Percentiles rank a stretch among this genome's conserved stretches.
These are phyloP conservation scores for Picea sitchensis DNA, from an alignment of 75 land plant genomes.

Conservation along the genomic window DNA sequence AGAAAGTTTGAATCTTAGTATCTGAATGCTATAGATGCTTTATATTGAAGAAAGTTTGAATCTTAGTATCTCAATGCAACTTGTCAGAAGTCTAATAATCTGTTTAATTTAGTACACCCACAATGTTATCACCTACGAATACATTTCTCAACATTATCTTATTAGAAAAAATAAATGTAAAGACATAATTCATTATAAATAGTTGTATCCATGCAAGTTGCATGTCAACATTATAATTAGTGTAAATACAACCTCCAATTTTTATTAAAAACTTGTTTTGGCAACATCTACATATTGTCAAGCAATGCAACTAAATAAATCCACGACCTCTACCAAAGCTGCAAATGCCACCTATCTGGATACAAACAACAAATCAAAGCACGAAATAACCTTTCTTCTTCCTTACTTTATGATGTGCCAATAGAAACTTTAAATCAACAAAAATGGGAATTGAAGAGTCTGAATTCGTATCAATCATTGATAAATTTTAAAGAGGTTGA, in stretches of 20 bases:
- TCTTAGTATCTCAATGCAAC: neutral
- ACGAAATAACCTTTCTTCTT: neutral
- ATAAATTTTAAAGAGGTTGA: no score
- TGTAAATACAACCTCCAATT: neutral
- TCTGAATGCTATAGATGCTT: neutral
- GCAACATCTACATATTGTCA: neutral
- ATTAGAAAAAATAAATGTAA: neutral
- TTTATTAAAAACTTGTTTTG: neutral
- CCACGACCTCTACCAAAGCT: neutral
- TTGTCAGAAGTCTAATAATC: neutral
- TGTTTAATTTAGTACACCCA: neutral
- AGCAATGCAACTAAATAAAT: neutral
- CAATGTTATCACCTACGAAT: neutral
- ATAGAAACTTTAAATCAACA: neutral
- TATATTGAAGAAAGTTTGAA: neutral
- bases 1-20: neutral
- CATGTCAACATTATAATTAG: neutral
- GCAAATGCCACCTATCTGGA: neutral
- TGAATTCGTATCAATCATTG: no score
- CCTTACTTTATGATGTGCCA: neutral
- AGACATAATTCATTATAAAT: neutral
- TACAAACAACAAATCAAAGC: neutral
- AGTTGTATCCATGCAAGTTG: neutral
- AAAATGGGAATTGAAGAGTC: neutral
- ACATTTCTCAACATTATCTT: neutral